Evolutionary conservation across 179 eudicot species (phyloP), one percentile per base, ranked within the genome.

Genomic region (Spinacia oleracea): DNA sequence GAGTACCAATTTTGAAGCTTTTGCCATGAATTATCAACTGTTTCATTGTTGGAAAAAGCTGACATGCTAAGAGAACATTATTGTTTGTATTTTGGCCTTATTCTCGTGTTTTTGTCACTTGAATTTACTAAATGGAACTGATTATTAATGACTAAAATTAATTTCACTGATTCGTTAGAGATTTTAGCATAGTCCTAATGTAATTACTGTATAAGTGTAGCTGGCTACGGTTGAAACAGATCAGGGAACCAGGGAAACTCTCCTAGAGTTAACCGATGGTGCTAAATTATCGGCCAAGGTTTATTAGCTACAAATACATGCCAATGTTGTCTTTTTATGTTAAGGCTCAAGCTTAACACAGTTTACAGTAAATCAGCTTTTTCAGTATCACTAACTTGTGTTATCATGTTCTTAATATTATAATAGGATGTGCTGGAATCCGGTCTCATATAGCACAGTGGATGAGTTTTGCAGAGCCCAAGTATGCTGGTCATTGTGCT

Each of bases 391-490:
- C 16, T 65, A 25, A 58, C 34, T 58, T 56, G 15, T 55, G 69
- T 58, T 58, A 20, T 23, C 32, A 59, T 78, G 31, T 4, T 56
- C 2, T 9, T 72, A 86, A 94, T 97, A 79, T 90, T 78, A 91
- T 92, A 29, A 89, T 96, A 69, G 99, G 91, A n/a, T 96, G 98
- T 85, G 98, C 92, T 82, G 99, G 99, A 77, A 86, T 94, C 71
- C 88, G 95, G 46, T 94, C 98, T 71, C 87, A 86, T 14, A n/a
- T 92, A 73, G 97, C 99, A 10, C 91, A 78, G 80, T 96, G 95
- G 99, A 87, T 96, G 98, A 98, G 97, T 10, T 96, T 90, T 66
- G 35, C 86, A 7, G 93, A 94, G 79, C 88, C 99, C 0, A 88
- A 85, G 59, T 96, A 92, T 78, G 81, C 81, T 1, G 98, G 99